A percentile compares a stretch with the other conserved stretches of the same genome.
phyloP scores from a whole-genome alignment of 1,284 basidiomycete genomes.

The Marasmius oreades region DNA sequence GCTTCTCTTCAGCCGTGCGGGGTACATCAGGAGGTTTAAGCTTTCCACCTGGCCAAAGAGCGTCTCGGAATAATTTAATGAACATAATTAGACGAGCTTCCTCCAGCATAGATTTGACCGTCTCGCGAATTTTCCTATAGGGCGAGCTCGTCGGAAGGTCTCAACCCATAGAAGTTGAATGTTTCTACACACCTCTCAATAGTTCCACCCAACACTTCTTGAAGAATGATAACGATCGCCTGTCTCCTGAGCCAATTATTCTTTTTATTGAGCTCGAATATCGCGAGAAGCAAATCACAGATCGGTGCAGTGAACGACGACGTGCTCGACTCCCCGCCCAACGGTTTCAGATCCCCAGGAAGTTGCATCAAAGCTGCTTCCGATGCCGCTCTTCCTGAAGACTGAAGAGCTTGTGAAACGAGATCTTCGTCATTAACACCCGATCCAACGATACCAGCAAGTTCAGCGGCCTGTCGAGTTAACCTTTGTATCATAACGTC shows the following conservation, averaged over 20 bases:
- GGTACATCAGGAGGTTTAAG: slow-evolving; percentile 57
- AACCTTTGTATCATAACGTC: slow-evolving; percentile 90
- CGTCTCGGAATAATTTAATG: slow-evolving; percentile 65
- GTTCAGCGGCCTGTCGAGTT: slow-evolving; percentile 84
- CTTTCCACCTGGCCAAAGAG: slow-evolving; percentile 81
- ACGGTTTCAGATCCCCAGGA: slow-evolving; percentile 68
- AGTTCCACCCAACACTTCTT: slow-evolving; percentile 92
- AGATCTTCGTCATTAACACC: slow-evolving; percentile 82
- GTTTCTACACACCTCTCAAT: slow-evolving; percentile 74
- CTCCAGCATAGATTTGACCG: slow-evolving; percentile 58
- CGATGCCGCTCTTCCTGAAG: slow-evolving; percentile 58
- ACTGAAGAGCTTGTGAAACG: slow-evolving; percentile 73
- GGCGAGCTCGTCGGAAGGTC: slow-evolving; percentile 6
- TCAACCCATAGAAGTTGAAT: not conserved
- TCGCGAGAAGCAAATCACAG: slow-evolving; percentile 87
- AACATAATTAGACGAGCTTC: slow-evolving; percentile 67
- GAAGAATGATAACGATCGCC: slow-evolving; percentile 93
- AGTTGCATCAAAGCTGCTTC: slow-evolving; percentile 68
- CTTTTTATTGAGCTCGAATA: slow-evolving; percentile 93
- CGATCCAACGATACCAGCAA: slow-evolving; percentile 77
- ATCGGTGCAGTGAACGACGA: slow-evolving; percentile 91
- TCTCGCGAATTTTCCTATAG: slow-evolving; percentile 84
- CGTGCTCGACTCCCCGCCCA: slow-evolving; percentile 83
- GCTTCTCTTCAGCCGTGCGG: slow-evolving; percentile 79
- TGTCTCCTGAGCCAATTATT: slow-evolving; percentile 96